A percentile compares a stretch with the other conserved stretches of the same genome.
These are phyloP conservation scores for Mortierella hygrophila DNA, from an alignment of 192 early-diverging fungal species.

Conservation along the genomic window DNA sequence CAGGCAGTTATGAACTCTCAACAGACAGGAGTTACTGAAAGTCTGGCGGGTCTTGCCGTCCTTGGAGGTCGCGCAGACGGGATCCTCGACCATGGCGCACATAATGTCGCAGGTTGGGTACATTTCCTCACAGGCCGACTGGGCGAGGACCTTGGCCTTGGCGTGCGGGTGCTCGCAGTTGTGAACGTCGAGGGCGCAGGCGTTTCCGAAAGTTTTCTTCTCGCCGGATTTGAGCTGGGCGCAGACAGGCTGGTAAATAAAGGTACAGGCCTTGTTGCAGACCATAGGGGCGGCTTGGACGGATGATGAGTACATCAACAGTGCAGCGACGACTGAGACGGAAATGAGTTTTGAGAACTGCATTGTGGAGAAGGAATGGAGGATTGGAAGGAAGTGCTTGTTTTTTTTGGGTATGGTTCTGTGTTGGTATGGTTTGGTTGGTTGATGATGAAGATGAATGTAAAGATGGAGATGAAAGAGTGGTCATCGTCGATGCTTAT, in stretches of 20 bases:
- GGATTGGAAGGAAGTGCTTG: neutral
- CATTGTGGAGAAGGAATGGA: neutral
- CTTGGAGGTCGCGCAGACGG: neutral
- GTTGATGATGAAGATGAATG: neutral
- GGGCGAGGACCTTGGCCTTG: neutral
- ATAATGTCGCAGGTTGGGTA: too few relatives aligned
- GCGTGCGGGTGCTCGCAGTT: neutral
- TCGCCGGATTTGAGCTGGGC: neutral
- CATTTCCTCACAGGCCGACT: neutral
- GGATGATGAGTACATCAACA: neutral
- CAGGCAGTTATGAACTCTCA: too few relatives aligned
- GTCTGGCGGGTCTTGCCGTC: neutral
- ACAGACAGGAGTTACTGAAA: too few relatives aligned
- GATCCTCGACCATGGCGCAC: too few relatives aligned
- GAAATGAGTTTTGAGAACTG: neutral
- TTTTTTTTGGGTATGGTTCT: neutral
- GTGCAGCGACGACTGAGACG: neutral
- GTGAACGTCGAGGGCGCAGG: neutral
- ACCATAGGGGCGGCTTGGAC: neutral
- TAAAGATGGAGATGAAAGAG: neutral
- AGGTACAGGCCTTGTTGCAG: constrained; percentile 8
- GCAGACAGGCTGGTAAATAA: constrained; percentile 4
- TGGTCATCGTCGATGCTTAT: neutral
- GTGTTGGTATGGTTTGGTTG: neutral
- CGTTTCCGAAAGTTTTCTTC: constrained; percentile 1